A percentile compares a stretch with the other conserved stretches of the same genome.
phyloP scores from a whole-genome alignment of 2,329 filamentous ascomycete species.

The Rugonectria rugulosa region DNA sequence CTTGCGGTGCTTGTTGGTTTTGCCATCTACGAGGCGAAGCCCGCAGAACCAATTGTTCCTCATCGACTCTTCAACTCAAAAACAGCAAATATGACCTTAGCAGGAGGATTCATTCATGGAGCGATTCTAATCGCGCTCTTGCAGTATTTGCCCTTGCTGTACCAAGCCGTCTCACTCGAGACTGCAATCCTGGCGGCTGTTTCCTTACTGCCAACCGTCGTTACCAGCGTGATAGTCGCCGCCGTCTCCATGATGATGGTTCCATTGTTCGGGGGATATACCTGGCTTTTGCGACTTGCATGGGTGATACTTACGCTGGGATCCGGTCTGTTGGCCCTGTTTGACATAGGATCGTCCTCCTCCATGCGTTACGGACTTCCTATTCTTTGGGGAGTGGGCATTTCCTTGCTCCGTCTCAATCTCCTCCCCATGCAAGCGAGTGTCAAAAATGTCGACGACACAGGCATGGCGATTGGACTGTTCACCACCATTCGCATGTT shows the following conservation, averaged over 20 bases:
- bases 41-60: constrained; percentile 41
- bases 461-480: constrained; percentile 44
- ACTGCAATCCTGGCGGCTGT: neutral
- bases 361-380: constrained; percentile 31
- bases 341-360: too few species aligned
- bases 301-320: constrained; percentile 9
- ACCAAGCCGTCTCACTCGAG: constrained; percentile 40
- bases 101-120: constrained; percentile 42
- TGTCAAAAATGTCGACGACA: constrained; percentile 42
- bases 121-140: constrained; percentile 39
- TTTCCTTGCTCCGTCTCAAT: constrained; percentile 30
- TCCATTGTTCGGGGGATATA: neutral
- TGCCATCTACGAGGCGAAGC: constrained; percentile 39
- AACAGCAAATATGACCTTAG: constrained; percentile 34
- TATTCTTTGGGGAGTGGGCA: constrained; percentile 37
- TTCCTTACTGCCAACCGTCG: constrained; percentile 7
- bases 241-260: too few species aligned
- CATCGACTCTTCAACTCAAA: constrained; percentile 40
- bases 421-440: constrained; percentile 46
- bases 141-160: constrained; percentile 45
- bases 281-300: neutral
- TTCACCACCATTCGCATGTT: constrained; percentile 46
- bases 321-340: neutral
- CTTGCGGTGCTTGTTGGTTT: constrained; percentile 38
- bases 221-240: constrained; percentile 1